Evolutionary conservation across 1,284 basidiomycete species (phyloP).

Genomic region (Taiwanofungus camphoratus): DNA sequence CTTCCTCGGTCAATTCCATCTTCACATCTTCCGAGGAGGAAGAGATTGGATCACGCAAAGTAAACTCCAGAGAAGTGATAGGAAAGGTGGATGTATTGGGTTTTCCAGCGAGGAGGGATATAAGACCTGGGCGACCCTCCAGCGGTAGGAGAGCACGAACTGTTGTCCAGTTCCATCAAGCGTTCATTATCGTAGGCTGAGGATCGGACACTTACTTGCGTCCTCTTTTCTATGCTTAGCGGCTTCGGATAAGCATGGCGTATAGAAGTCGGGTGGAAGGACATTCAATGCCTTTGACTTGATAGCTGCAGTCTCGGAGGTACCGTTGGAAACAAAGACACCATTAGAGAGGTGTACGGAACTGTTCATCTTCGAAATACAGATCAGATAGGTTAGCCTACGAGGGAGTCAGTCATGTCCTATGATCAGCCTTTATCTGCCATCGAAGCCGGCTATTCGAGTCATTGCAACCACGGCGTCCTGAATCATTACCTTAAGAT

Average conservation of each 20-base stretch:
- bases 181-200: too few relatives aligned
- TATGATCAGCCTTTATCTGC: too few relatives aligned
- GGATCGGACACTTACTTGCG: slow-evolving; percentile 39
- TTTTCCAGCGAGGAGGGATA: slow-evolving; percentile 81
- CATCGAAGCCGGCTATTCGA: too few relatives aligned
- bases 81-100: slow-evolving; percentile 92
- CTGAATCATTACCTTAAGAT: too few relatives aligned
- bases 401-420: too few relatives aligned
- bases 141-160: slow-evolving; percentile 56
- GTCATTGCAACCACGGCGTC: too few relatives aligned
- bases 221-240: slow-evolving; percentile 50
- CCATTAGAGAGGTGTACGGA: not conserved
- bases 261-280: slow-evolving; percentile 45
- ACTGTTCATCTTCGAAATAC: not conserved
- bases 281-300: not conserved
- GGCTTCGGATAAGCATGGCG: slow-evolving; percentile 44
- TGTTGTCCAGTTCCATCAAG: slow-evolving; percentile 10
- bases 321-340: not conserved
- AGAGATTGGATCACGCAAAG: slow-evolving; percentile 37
- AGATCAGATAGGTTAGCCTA: too few relatives aligned
- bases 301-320: not conserved
- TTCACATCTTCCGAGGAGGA: slow-evolving; percentile 35
- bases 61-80: slow-evolving; percentile 71
- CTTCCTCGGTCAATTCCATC: slow-evolving; percentile 47
- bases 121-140: slow-evolving; percentile 73